Evolutionary conservation across 2,329 filamentous ascomycete species (phyloP).

Genomic region (Onygena corvina): DNA sequence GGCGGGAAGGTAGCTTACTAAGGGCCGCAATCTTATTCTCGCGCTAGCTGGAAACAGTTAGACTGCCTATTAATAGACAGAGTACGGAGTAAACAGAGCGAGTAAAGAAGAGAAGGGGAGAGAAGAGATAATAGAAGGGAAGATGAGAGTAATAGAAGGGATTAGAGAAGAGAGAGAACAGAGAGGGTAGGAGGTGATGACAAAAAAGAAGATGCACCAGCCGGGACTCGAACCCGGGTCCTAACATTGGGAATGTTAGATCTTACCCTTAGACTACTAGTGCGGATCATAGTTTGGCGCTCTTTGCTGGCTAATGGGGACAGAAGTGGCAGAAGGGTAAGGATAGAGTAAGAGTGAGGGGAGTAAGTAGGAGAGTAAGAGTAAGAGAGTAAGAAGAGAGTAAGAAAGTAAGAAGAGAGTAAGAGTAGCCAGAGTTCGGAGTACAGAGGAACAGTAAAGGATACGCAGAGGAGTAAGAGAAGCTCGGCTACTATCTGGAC

Average conservation of each 20-base stretch:
- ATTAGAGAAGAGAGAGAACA: background rate
- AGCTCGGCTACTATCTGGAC: too few relatives aligned
- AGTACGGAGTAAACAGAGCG: background rate
- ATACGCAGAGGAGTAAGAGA: too few relatives aligned
- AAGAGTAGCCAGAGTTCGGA: too few relatives aligned
- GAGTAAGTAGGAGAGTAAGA: too few relatives aligned
- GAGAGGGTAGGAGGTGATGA: background rate
- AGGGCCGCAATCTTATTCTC: too few relatives aligned
- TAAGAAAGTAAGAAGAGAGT: too few relatives aligned
- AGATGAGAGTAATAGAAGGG: background rate
- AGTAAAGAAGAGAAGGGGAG: background rate
- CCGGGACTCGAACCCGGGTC: constrained; percentile 10
- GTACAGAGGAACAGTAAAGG: too few relatives aligned
- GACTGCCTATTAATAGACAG: too few relatives aligned
- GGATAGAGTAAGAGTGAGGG: background rate
- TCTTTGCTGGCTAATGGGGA: constrained; percentile 7
- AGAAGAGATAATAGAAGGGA: background rate
- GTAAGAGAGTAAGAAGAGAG: too few relatives aligned
- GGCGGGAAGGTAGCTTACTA: too few relatives aligned
- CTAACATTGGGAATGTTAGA: constrained; percentile 11
- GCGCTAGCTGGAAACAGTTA: too few relatives aligned
- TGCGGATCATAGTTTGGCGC: background rate
- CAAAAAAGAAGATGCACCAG: constrained; percentile 4
- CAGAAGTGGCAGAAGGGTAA: background rate
- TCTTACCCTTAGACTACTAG: constrained; percentile 11